Conservation (phyloP, 2,329 filamentous ascomycete species). For the Fonsecaea nubica region DNA sequence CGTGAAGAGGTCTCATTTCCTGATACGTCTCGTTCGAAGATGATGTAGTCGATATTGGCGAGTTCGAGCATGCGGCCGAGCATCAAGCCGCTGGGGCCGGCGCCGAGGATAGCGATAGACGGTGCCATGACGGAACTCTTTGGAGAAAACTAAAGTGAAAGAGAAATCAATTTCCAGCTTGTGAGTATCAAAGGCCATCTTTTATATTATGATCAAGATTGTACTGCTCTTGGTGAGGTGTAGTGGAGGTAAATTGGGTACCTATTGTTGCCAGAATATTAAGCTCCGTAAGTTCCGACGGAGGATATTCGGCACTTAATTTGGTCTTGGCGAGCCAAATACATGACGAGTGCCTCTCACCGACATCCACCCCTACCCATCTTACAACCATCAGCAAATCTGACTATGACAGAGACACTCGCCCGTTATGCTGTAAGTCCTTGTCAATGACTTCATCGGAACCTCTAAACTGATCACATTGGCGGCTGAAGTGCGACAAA, state of each 20-base stretch:
- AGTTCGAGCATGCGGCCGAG: slow-evolving; percentile 46
- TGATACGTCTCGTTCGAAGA: slow-evolving; percentile 43
- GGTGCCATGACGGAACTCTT: slow-evolving; percentile 15
- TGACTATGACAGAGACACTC: neutral
- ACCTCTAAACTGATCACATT: neutral
- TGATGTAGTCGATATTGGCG: slow-evolving; percentile 35
- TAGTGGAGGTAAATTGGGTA: neutral
- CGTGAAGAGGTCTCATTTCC: slow-evolving; percentile 36
- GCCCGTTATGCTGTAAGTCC: neutral
- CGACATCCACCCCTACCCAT: neutral
- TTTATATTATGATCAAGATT: slow-evolving; percentile 4
- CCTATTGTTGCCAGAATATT: neutral
- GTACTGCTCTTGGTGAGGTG: neutral
- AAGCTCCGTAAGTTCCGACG: slow-evolving; percentile 16
- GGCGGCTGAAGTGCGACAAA: neutral
- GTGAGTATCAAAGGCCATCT: neutral
- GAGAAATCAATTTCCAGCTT: neutral
- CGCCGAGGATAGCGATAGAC: slow-evolving; percentile 46
- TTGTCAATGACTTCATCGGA: neutral
- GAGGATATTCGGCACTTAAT: slow-evolving; percentile 4
- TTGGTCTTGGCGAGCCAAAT: neutral
- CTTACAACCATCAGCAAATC: neutral
- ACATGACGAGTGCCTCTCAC: neutral
- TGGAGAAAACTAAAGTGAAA: neutral
- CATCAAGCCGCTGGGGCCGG: slow-evolving; percentile 45